Base-by-base conservation (phyloP, 805 yeast genomes). In the Kuraishia capsulata region DNA sequence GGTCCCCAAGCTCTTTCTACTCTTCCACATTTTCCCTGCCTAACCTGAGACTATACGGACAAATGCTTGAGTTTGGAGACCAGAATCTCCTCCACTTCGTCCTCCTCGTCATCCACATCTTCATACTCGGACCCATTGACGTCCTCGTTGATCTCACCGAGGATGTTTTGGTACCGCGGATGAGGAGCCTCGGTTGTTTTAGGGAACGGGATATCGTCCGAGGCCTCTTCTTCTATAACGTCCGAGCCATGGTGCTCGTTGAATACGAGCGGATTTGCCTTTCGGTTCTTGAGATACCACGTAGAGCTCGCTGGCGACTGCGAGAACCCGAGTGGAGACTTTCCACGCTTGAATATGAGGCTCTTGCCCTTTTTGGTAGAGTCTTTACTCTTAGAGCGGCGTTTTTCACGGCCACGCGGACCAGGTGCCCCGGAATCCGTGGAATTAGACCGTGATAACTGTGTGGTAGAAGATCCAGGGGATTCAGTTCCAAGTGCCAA, bases 361-460 rank as follows among this genome's bases (percentile, higher is more conserved):
- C 5, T 17, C 20, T 19, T 17, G 13, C 5, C 9, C 8, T 9
- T 18, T 21, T 14, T 10, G 21, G 18, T 17, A n/a, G n/a, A 13
- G 5, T 21, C 18, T 33, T 28, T 19, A 28, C 36, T 33, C 13
- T 14, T 32, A 13, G 24, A 10, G 13, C 35, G n/a, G 19, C 26
- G 4, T 18, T 20, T 32, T 14, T 32, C 35, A 10, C 24, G 25
- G 9, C 33, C 32, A 18, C 31, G 13, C 14, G 17, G 6, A 6
- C 17, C 17, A 17, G 9, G 17, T 11, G 31, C 17, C 6, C 6
- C 43, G 2, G 64, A 59, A n/a, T 61, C 65, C n/a, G 58, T 20
- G 1, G 65, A 60, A 30, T 52, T 54, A 5, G 60, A 47, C 31
- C 65, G 43, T 13, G 65, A 59, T n/a, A 59, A 40, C 3, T 53